These are phyloP conservation scores for Chytridium lagenaria DNA, from an alignment of 371 early-diverging fungal species.

Conservation along the genomic window DNA sequence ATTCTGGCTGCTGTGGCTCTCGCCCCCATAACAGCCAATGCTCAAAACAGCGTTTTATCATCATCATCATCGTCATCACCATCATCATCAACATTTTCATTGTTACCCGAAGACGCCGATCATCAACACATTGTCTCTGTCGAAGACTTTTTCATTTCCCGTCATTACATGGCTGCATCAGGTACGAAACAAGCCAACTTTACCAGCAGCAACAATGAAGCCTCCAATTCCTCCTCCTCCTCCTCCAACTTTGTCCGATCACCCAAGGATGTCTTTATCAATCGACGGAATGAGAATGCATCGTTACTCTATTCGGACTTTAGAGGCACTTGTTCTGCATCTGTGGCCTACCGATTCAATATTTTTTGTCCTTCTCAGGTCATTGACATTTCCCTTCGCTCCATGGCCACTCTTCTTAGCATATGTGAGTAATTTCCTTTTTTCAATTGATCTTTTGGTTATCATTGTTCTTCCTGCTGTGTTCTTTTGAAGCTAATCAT, in stretches of 20 bases:
- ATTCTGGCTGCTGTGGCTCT: no score
- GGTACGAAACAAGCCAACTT: neutral
- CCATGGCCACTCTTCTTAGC: slow-evolving; percentile 34
- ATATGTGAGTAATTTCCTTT: neutral
- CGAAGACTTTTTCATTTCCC: slow-evolving; percentile 4
- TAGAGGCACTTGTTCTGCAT: neutral
- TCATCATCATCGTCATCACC: no score
- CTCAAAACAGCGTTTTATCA: no score
- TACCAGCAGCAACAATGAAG: neutral
- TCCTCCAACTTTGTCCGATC: neutral
- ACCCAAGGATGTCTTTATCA: neutral
- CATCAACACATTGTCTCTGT: no score
- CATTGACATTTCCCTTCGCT: slow-evolving; percentile 39
- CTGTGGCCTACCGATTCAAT: neutral
- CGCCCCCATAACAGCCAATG: no score
- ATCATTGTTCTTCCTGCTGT: neutral
- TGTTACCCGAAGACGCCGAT: no score
- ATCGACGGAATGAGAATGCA: no score
- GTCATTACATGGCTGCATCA: neutral
- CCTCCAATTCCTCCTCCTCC: neutral
- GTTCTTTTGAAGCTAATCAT: slow-evolving; percentile 44
- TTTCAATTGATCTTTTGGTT: neutral
- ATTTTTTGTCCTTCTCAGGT: neutral
- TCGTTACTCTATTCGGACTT: no score
- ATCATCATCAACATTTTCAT: no score